Evolutionary conservation across 1,284 basidiomycete genomes (phyloP), one percentile per base, ranked within the genome.

Genomic region (Ceratobasidium papillatum): DNA sequence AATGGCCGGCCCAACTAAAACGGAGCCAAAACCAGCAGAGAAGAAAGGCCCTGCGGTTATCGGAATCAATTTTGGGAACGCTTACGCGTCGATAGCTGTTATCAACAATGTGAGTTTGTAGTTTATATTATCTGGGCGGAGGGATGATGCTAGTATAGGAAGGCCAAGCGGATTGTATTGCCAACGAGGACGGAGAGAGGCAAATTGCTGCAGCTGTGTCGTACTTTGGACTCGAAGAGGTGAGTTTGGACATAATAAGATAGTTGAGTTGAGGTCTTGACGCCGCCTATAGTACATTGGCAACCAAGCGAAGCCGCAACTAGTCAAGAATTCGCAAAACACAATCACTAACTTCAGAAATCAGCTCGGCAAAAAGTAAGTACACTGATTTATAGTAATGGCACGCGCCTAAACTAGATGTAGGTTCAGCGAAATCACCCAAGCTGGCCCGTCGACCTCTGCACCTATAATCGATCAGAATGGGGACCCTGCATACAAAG

Each of bases 51-150:
- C 56, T 41, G 56, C 68, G 17, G 56, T 94, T 63, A 88, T 99
- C 74, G 97, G 97, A 74, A 95, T 99, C 86, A 99, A 98, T 87
- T 94, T 99, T 83, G 98, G 98, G 54, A 96, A 98, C 84, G 92
- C 94, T 47, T 99, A 94, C 83, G 94, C 94, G 38, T 96, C 94
- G 59, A 97, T 99, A 79, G 94, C 96, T 27, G 93, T 98, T 76
- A 93, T 98, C 81, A 96, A 95, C 81, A 98, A 98, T 87, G 95
- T 94, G 74, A 68, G 84, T 81, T 3, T 32, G 3, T 36, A 7
- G 52, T 59, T 59, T 2, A 5, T 59, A 30, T 36, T 19, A 19
- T 27, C 38, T 58, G 52, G 49, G 30, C 56, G 52, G 25, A 62
- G 62, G 45, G 61, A 59, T 58, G 30, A 54, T n/a, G 0, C 1